Percentiles rank a stretch among this genome's conserved stretches.
These are phyloP conservation scores for Pleurotus djamor DNA, from an alignment of 768 basidiomycete species.

Conservation along the genomic window DNA sequence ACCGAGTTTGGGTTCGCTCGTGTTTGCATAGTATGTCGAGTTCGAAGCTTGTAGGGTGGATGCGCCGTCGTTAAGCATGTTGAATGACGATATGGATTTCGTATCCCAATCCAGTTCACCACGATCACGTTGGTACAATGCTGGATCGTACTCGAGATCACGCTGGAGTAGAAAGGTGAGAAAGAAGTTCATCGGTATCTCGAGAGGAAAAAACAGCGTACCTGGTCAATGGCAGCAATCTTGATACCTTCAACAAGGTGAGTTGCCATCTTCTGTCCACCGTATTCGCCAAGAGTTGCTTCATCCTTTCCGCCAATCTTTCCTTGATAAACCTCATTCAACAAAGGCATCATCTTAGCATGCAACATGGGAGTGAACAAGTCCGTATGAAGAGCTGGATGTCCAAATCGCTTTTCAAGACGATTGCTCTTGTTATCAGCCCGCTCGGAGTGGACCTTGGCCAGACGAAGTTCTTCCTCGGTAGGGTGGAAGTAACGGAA, in stretches of 20 bases:
- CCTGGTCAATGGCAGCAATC: conserved; percentile 81
- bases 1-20: conserved; percentile 25
- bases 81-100: conserved; percentile 66
- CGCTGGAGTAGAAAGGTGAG: conserved; percentile 26
- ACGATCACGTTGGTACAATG: conserved; percentile 53
- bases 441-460: conserved; percentile 77
- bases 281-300: conserved; percentile 74
- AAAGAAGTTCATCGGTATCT: neutral
- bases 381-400: conserved; percentile 86
- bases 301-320: conserved; percentile 56
- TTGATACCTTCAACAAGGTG: conserved; percentile 76
- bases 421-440: conserved; percentile 71
- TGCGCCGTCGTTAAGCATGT: conserved; percentile 44
- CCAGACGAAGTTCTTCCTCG: conserved; percentile 68
- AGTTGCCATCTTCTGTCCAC: conserved; percentile 74
- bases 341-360: conserved; percentile 78
- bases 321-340: conserved; percentile 75
- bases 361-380: conserved; percentile 89
- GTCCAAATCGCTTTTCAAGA: conserved; percentile 90
- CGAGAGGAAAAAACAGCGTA: conserved; percentile 19
- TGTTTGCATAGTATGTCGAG: conserved; percentile 33
- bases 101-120: conserved; percentile 85
- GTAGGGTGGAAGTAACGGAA: conserved; percentile 89
- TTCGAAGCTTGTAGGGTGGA: conserved; percentile 39
- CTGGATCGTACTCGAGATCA: conserved; percentile 76